Base-by-base conservation (phyloP, 345 rosid genomes). In the Bruguiera parviflora region DNA sequence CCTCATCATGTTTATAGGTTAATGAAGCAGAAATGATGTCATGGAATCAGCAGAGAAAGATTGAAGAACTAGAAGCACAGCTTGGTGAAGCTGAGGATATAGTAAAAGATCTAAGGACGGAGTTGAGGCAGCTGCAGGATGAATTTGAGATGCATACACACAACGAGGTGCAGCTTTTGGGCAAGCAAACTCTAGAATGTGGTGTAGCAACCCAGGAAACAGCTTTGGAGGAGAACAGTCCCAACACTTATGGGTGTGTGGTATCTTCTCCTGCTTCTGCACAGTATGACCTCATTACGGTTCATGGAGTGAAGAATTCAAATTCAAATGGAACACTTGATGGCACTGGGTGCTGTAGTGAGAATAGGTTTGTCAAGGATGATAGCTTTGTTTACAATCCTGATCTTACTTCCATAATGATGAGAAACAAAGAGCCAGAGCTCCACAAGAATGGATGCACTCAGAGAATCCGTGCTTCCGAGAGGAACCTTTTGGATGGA, bases 21-120 rank as follows among this genome's bases (percentile, higher is more conserved):
- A 87, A 75, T 74, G 97, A 91, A 82, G 84, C 98, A 68, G 88
- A 85, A 77, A 77, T 68, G 73, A 61, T 69, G 63, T 74, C 87
- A 52, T 62, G 80, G 73, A 73, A 67, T 75, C 93, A 85, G 71
- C 86, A 79, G 66, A 83, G 57, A 66, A 89, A 77, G 80, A 84
- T 93, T 68, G 92, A 84, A 32, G 98, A 90, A 79, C 92, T 92
- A 67, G 96, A 93, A 77, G 88, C 94, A 72, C 98, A 82, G 76
- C 85, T 93, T 32, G 90, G 89, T 66, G 98, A 91, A 84, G 93
- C 97, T 66, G 89, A 89, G 80, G 93, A 86, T 78, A 85, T 86
- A 53, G 97, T 87, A 37, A 85, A 84, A 81, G 98, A 90, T 70
- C 91, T 93, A 62, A 84, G 92, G 77, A 77, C 82, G 71, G 97